phyloP scores from a whole-genome alignment of 768 basidiomycete genomes.

The Tricholoma bakamatsutake region DNA sequence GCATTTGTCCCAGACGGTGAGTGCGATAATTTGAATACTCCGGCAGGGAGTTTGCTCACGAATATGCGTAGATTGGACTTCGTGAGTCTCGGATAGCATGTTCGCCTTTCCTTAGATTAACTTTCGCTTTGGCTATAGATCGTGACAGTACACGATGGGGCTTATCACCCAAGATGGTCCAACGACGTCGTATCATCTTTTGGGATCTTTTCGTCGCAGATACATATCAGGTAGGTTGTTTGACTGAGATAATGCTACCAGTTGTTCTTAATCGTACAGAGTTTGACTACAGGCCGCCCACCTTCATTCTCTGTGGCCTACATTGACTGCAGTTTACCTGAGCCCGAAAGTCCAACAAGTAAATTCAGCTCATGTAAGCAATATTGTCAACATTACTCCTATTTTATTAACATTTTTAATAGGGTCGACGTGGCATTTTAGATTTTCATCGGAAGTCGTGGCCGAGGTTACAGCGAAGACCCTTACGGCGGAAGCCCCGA shows the following conservation, averaged over 20 bases:
- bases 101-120: not conserved
- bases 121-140: slow-evolving; percentile 29
- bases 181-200: slow-evolving; percentile 62
- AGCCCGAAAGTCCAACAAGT: slow-evolving; percentile 23
- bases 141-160: slow-evolving; percentile 64
- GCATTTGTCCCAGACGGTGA: slow-evolving; percentile 59
- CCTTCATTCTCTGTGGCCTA: slow-evolving; percentile 62
- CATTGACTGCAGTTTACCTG: slow-evolving; percentile 61
- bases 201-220: slow-evolving; percentile 80
- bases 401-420: not conserved
- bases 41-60: too few species aligned
- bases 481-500: slow-evolving; percentile 57
- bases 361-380: slow-evolving; percentile 29
- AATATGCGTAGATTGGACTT: slow-evolving; percentile 47
- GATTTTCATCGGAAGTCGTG: slow-evolving; percentile 60
- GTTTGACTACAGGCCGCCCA: slow-evolving; percentile 64
- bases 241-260: not conserved
- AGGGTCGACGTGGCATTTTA: slow-evolving; percentile 60
- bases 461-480: slow-evolving; percentile 60
- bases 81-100: slow-evolving; percentile 37
- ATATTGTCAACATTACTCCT: not conserved
- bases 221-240: slow-evolving; percentile 48
- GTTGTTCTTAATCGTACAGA: slow-evolving; percentile 29
- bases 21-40: slow-evolving; percentile 18
- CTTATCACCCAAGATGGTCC: slow-evolving; percentile 52